A percentile compares a stretch with the other conserved stretches of the same genome.
Evolutionary conservation across 768 basidiomycete species (phyloP).

Genomic region (Harrya chromipes): DNA sequence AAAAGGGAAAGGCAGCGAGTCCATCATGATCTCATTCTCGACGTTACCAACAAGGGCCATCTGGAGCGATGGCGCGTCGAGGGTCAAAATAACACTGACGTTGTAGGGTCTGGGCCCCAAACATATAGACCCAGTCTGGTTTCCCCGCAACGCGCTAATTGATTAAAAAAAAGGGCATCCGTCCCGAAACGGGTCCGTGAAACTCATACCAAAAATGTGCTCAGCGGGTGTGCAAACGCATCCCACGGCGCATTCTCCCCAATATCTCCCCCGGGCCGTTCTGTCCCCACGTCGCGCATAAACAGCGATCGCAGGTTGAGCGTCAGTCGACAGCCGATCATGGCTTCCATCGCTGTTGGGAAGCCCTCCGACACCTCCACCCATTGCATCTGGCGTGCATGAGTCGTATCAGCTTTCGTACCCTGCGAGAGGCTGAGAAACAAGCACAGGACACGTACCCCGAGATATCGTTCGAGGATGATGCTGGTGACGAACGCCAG

Average conservation of each 20-base stretch:
- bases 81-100: too few species aligned
- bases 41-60: too few species aligned
- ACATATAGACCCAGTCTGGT: background rate
- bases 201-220: background rate
- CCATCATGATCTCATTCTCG: too few species aligned
- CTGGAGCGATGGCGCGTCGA: too few species aligned
- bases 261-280: background rate
- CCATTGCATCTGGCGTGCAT: slow-evolving; percentile 4
- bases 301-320: slow-evolving; percentile 6
- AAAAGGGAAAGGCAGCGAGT: too few species aligned
- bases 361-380: slow-evolving; percentile 1
- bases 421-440: too few species aligned
- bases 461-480: background rate
- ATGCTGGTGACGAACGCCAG: slow-evolving; percentile 3
- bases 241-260: slow-evolving; percentile 2
- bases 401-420: background rate
- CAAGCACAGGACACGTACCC: background rate
- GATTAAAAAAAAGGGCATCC: too few species aligned
- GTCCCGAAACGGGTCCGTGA: background rate
- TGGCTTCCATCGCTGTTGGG: background rate
- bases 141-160: background rate
- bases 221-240: background rate
- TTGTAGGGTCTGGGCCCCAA: too few species aligned
- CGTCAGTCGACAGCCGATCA: slow-evolving; percentile 10
- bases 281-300: background rate